phyloP scores from a whole-genome alignment of 495 filamentous ascomycete species.

The Durotheca rogersii region DNA sequence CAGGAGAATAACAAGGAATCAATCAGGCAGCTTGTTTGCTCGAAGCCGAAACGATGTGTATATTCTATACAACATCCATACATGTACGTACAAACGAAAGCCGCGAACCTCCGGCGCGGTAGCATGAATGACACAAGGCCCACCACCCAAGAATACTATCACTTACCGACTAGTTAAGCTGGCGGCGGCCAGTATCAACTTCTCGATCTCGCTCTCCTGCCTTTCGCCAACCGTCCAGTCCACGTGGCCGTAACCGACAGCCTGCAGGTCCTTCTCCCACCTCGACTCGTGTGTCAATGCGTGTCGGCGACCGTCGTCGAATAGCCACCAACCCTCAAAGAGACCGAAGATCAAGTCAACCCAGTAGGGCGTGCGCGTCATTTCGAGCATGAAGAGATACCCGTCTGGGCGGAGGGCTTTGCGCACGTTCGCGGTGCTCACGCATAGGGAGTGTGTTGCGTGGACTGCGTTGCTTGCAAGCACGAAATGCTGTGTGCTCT shows the following conservation, averaged over 20 bases:
- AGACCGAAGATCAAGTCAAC: slow-evolving; percentile 40
- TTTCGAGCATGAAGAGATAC: slow-evolving; percentile 45
- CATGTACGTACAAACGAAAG: background rate
- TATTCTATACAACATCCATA: background rate
- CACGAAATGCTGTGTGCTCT: slow-evolving; percentile 43
- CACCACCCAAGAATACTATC: background rate
- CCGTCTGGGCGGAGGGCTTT: slow-evolving; percentile 42
- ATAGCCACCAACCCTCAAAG: slow-evolving; percentile 41
- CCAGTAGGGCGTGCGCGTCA: slow-evolving; percentile 41
- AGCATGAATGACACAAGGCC: background rate
- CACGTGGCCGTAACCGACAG: slow-evolving; percentile 48
- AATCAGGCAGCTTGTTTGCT: background rate
- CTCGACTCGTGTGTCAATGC: slow-evolving; percentile 37
- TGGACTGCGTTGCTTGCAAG: slow-evolving; percentile 54
- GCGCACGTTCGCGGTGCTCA: slow-evolving; percentile 36
- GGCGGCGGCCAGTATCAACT: slow-evolving; percentile 47
- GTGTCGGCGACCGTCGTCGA: slow-evolving; percentile 50
- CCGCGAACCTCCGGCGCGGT: background rate
- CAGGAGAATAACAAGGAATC: background rate
- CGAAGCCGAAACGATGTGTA: background rate
- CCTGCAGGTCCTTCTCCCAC: slow-evolving; percentile 45
- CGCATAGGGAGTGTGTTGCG: slow-evolving; percentile 44
- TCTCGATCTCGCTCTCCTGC: slow-evolving; percentile 44
- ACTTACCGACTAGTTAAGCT: slow-evolving; percentile 27
- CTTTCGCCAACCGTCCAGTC: slow-evolving; percentile 50